Evolutionary conservation across 2,329 filamentous ascomycete genomes (phyloP).

Genomic region (Aspergillus pseudoglaucus): DNA sequence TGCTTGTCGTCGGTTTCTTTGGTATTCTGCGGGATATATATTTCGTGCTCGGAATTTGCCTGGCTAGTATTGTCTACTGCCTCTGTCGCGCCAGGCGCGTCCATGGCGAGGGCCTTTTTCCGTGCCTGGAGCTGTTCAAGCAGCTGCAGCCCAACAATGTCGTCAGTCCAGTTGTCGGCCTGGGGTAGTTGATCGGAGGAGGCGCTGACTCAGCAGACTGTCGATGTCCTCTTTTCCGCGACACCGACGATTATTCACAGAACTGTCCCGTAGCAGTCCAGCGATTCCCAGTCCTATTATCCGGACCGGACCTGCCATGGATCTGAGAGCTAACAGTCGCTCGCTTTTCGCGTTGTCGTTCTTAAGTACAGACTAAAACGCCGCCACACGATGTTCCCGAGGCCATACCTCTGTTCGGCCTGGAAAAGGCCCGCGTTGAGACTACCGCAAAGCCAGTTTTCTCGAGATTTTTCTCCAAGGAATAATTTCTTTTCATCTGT

Average conservation of each 20-base stretch:
- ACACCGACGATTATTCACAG: background rate
- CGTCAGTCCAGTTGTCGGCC: conserved; percentile 3
- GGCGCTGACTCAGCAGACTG: background rate
- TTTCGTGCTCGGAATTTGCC: conserved; percentile 12
- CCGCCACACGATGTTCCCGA: conserved; percentile 23
- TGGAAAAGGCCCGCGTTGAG: conserved; percentile 25
- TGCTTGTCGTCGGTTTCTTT: conserved; percentile 4
- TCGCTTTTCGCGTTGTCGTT: background rate
- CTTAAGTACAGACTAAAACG: background rate
- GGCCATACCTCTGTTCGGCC: conserved; percentile 23
- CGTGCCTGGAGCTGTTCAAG: conserved; percentile 16
- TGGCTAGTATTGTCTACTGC: conserved; percentile 17
- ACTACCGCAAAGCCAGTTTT: conserved; percentile 27
- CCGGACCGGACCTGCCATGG: conserved; percentile 6
- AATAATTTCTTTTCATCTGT: conserved; percentile 64
- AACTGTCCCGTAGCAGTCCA: background rate
- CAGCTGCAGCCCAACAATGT: conserved; percentile 3
- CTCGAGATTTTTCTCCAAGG: conserved; percentile 41
- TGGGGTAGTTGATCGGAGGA: conserved; percentile 7
- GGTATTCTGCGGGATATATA: conserved; percentile 12
- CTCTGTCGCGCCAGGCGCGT: conserved; percentile 30
- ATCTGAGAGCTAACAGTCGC: conserved; percentile 12
- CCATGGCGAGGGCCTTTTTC: conserved; percentile 30
- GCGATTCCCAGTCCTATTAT: background rate
- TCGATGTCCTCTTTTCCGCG: background rate